Evolutionary conservation across 768 basidiomycete genomes (phyloP), one percentile per base, ranked within the genome.

Genomic region (Clitopilus passeckerianus): DNA sequence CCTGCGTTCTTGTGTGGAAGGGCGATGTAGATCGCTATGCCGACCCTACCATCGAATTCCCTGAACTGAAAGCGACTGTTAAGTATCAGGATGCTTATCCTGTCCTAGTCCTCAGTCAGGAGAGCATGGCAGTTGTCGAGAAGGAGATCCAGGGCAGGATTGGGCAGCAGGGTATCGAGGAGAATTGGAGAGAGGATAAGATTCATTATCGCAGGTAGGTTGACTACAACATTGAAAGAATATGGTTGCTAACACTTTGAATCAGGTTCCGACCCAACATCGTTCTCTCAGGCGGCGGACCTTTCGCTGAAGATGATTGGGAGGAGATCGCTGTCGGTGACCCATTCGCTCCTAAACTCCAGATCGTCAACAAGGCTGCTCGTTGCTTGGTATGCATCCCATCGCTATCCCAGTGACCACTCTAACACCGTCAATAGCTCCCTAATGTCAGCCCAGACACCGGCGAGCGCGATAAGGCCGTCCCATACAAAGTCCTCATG

Each of bases 261-360:
- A 30, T 5, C 46, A 90, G 90, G 65, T 93, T 91, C 74, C 75
- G 90, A 54, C 90, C 90, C 0, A 93, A 92, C 66, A 85, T 93
- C 55, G 80, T 91, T 6, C 68, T 91, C 63, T 74, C 73, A 57
- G 90, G 90, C 16, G 86, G 81, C 1, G 79, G 78, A 3, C 82
- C 90, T 5, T 93, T 90, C 67, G 80, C 83, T 9, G 90, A 93
- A 68, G 90, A 93, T 64, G 69, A 75, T 35, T 85, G 88, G 81
- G 80, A 83, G 60, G 83, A 85, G 67, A 80, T 91, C 37, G 63
- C 70, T 4, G 78, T 90, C 64, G 80, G 80, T 30, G 72, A 79
- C 54, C 66, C 70, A 54, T 65, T 66, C 9, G 70, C 74, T n/a
- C 75, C 78, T 27, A 59, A 67, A 10, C 76, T 91, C 59, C 76